phyloP scores from a whole-genome alignment of 1,139 yeast species.

The Yamadazyma taylorii region DNA sequence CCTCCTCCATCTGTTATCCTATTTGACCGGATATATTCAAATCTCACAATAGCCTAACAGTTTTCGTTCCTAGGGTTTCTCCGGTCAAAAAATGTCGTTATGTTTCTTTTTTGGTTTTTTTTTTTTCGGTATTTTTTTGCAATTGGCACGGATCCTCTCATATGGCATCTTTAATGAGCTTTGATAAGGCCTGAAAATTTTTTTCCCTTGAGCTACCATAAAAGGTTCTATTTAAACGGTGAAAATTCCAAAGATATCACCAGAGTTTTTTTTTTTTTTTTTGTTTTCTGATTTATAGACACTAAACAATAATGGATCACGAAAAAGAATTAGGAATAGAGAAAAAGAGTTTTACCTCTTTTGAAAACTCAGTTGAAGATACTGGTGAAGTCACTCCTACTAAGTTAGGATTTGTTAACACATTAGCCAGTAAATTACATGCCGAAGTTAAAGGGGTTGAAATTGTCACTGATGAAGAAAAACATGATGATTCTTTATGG shows the following conservation, averaged over 20 bases:
- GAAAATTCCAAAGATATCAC: neutral
- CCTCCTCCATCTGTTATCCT: no score
- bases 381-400: slow-evolving; percentile 19
- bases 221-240: no score
- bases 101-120: no score
- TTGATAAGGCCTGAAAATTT: no score
- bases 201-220: no score
- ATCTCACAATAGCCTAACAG: no score
- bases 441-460: slow-evolving; percentile 74
- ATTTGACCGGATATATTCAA: no score
- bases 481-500: slow-evolving; percentile 58
- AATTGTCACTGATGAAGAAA: slow-evolving; percentile 65
- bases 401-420: slow-evolving; percentile 22
- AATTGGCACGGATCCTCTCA: no score
- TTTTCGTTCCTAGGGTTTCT: no score
- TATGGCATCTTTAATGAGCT: no score
- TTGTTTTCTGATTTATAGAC: neutral
- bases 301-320: slow-evolving; percentile 11
- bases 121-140: no score
- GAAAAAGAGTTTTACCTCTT: slow-evolving; percentile 51
- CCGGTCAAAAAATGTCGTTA: no score
- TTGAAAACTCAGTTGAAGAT: slow-evolving; percentile 37
- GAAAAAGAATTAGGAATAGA: slow-evolving; percentile 76
- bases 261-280: neutral
- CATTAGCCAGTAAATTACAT: slow-evolving; percentile 36